phyloP scores from a whole-genome alignment of 1,139 yeast genomes.

The Candida sanyaensis region DNA sequence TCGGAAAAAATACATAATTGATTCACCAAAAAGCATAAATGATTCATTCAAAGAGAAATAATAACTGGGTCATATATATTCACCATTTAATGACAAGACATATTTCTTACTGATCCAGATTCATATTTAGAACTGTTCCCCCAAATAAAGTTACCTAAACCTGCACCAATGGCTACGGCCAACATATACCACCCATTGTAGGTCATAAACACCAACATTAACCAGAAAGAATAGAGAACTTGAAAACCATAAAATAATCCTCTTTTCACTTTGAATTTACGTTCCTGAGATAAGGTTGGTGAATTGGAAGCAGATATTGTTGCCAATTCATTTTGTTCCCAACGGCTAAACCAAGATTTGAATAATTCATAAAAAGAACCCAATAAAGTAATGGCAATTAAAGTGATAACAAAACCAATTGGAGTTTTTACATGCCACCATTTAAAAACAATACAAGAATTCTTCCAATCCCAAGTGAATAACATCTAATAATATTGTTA shows the following conservation, averaged over 20 bases:
- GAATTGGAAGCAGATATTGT: conserved; percentile 18
- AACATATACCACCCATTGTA: conserved; percentile 83
- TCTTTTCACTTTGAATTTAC: conserved; percentile 29
- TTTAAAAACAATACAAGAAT: conserved; percentile 68
- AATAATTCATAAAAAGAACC: conserved; percentile 65
- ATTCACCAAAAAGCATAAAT: too few species aligned
- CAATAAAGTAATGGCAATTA: conserved; percentile 49
- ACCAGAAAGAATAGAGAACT: conserved; percentile 74
- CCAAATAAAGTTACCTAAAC: conserved; percentile 66
- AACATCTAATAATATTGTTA: conserved; percentile 49
- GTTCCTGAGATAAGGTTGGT: conserved; percentile 15
- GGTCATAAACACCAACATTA: conserved; percentile 84
- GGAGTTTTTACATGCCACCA: conserved; percentile 77
- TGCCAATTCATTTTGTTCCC: conserved; percentile 25
- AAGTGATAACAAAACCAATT: conserved; percentile 53
- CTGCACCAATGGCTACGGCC: conserved; percentile 71
- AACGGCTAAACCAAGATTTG: conserved; percentile 36
- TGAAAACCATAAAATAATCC: conserved; percentile 64
- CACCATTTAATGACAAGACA: conserved; percentile 50
- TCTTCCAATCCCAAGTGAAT: conserved; percentile 79
- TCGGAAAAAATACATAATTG: too few species aligned
- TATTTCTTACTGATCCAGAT: conserved; percentile 26
- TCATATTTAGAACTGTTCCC: conserved; percentile 25
- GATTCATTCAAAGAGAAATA: too few species aligned
- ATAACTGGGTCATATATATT: background rate